Percentiles rank a stretch among this genome's conserved stretches.
These are phyloP conservation scores for Dactylonectria estremocensis DNA, from an alignment of 2,329 filamentous ascomycete genomes.

Conservation along the genomic window DNA sequence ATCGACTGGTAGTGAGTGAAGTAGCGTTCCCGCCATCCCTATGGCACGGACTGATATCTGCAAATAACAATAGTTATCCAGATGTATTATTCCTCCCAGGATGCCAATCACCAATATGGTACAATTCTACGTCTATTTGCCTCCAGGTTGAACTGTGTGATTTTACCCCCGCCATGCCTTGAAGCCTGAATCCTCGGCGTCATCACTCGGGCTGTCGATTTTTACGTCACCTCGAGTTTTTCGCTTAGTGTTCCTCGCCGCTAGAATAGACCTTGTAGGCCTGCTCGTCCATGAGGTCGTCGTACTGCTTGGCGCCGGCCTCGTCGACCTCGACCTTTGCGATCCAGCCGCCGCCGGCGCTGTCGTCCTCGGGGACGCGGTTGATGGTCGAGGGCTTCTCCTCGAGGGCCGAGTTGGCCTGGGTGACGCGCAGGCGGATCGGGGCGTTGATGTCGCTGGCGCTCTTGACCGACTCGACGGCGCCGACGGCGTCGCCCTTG, in stretches of 20 bases:
- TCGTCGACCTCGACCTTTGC: constrained; percentile 87
- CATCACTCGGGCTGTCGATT: constrained; percentile 22
- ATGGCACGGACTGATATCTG: no score
- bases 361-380: constrained; percentile 85
- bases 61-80: no score
- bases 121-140: constrained; percentile 39
- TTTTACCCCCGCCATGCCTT: constrained; percentile 19
- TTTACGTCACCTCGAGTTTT: neutral
- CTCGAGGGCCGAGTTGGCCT: constrained; percentile 82
- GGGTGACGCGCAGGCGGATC: constrained; percentile 81
- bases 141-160: constrained; percentile 42
- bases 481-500: constrained; percentile 88
- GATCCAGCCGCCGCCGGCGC: constrained; percentile 88
- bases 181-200: constrained; percentile 20
- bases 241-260: constrained; percentile 55
- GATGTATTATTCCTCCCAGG: constrained; percentile 30
- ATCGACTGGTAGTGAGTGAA: no score
- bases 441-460: constrained; percentile 98
- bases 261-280: constrained; percentile 84
- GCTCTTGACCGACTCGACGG: constrained; percentile 98
- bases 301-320: constrained; percentile 75
- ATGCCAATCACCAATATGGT: constrained; percentile 39
- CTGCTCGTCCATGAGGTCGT: constrained; percentile 82
- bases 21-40: no score
- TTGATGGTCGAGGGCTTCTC: constrained; percentile 92